Evolutionary conservation across 2,329 filamentous ascomycete genomes (phyloP).

Genomic region (Amauroascus niger): DNA sequence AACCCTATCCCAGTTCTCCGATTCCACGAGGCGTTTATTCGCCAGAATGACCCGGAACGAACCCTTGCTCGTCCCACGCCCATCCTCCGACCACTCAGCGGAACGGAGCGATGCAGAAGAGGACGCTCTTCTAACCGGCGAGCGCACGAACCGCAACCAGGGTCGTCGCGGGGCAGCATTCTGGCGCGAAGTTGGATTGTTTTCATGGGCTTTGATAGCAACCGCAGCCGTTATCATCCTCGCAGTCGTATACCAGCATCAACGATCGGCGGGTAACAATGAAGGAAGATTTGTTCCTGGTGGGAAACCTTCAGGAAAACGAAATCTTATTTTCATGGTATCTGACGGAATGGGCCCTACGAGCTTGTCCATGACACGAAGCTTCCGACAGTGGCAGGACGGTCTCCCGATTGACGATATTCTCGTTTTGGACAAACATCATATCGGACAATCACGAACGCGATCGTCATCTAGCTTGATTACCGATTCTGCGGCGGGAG

Average conservation of each 20-base stretch:
- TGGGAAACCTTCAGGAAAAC: constrained; percentile 53
- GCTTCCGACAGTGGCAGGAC: constrained; percentile 69
- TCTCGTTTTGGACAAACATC: constrained; percentile 72
- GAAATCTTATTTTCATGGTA: constrained; percentile 97
- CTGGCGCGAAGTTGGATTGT: constrained; percentile 66
- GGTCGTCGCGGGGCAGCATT: constrained; percentile 42
- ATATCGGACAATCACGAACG: constrained; percentile 84
- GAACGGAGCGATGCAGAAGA: constrained; percentile 51
- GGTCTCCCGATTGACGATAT: constrained; percentile 64
- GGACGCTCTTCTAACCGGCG: constrained; percentile 52
- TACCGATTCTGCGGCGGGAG: constrained; percentile 93
- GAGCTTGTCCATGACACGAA: constrained; percentile 74
- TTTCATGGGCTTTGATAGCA: constrained; percentile 72
- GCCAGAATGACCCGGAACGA: constrained; percentile 36
- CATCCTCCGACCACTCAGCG: constrained; percentile 48
- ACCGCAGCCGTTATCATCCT: constrained; percentile 70
- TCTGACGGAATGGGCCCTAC: constrained; percentile 97
- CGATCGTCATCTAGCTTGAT: constrained; percentile 74
- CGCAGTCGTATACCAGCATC: constrained; percentile 66
- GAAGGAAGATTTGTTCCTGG: constrained; percentile 30
- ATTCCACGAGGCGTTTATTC: background rate
- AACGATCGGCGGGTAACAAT: constrained; percentile 24
- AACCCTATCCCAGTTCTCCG: background rate
- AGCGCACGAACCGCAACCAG: constrained; percentile 31
- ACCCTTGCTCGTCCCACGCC: constrained; percentile 45